Base-by-base conservation (phyloP, 2,329 filamentous ascomycete genomes). In the Diaporthe australafricana region DNA sequence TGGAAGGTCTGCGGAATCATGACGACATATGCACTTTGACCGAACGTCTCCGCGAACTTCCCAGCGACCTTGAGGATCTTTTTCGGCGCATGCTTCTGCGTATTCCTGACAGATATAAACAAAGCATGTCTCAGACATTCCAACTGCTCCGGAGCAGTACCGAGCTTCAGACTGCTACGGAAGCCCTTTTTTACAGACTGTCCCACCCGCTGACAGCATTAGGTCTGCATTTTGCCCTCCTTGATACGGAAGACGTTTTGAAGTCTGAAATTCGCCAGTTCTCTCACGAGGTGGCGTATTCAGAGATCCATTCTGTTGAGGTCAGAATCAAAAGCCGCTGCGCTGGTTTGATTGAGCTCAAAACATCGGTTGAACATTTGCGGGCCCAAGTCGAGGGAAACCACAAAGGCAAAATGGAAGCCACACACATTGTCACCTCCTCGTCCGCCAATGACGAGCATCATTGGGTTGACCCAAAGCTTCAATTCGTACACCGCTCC, bases 371-470 rank as follows among this genome's bases (percentile, higher is more conserved):
- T n/a, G n/a, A n/a, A n/a, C n/a, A n/a, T n/a, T n/a, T n/a, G n/a
- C n/a, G n/a, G n/a, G n/a, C n/a, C n/a, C n/a, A n/a, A n/a, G n/a
- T n/a, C n/a, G n/a, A n/a, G n/a, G n/a, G n/a, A n/a, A n/a, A n/a
- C n/a, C n/a, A n/a, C n/a, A n/a, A n/a, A n/a, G n/a, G n/a, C n/a
- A n/a, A n/a, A n/a, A n/a, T n/a, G n/a, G n/a, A n/a, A n/a, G n/a
- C n/a, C n/a, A n/a, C n/a, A n/a, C n/a, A n/a, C n/a, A n/a, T n/a
- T n/a, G n/a, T n/a, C n/a, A n/a, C n/a, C n/a, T 48, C 47, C 47
- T 1, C 9, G 22, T 9, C 6, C n/a, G 0, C 25, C n/a, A 14
- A 48, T 25, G 47, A 1, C 3, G 0, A 20, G 12, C 20, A 48
- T 14, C 5, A 48, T 0, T 25, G n/a, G 47, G 47, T 11, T 9